phyloP scores from a whole-genome alignment of 2,329 filamentous ascomycete species.

The Fusarium annulatum region DNA sequence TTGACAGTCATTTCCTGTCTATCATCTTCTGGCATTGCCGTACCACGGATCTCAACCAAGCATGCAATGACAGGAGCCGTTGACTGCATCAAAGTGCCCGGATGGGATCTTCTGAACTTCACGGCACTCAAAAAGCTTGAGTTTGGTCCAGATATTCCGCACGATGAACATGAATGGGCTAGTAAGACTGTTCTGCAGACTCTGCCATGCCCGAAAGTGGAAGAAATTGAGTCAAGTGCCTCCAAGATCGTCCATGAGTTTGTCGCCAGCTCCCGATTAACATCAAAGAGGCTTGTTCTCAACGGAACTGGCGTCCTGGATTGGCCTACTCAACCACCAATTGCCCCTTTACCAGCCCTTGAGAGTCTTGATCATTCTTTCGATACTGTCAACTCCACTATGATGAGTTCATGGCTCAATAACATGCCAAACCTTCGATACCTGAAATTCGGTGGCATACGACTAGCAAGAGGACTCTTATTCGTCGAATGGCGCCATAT shows the following conservation, averaged over 20 bases:
- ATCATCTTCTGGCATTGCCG: not conserved
- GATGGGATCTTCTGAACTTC: not conserved
- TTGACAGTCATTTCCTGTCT: not conserved
- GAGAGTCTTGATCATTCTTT: not conserved
- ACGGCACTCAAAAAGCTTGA: not conserved
- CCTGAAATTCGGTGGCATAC: rapidly evolving
- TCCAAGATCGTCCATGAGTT: not conserved
- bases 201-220: not conserved
- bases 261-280: not conserved
- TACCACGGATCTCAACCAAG: not conserved
- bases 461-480: rapidly evolving
- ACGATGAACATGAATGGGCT: not conserved
- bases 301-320: not conserved
- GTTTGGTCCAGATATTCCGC: not conserved
- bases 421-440: not conserved
- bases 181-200: not conserved
- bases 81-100: not conserved
- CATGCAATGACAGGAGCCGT: not conserved
- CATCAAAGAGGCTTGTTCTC: not conserved
- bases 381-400: not conserved
- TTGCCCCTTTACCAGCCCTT: not conserved
- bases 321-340: not conserved
- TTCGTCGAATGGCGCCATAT: not conserved
- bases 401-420: not conserved
- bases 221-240: not conserved